Evolutionary conservation across 2,329 filamentous ascomycete genomes (phyloP), one percentile per base, ranked within the genome.

Genomic region (Teratosphaeriaceae sp.): DNA sequence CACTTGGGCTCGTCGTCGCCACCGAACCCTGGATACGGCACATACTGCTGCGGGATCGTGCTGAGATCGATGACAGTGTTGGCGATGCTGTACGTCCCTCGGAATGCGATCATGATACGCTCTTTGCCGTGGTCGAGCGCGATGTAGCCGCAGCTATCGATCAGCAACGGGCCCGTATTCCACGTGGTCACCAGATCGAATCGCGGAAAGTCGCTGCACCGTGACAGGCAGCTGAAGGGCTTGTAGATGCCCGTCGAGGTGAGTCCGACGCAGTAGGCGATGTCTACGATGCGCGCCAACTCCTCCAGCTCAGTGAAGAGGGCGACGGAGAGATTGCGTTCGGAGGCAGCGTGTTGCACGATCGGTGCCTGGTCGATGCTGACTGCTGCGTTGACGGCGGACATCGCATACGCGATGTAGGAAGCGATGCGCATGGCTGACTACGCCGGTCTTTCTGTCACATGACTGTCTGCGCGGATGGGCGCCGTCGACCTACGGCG

Each of bases 71-170:
- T 76, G 48, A 98, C 82, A 11, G 89, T 89, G 63, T 97, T 95
- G 41, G 88, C 78, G 56, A 98, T 76, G 52, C 88, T 95, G 66
- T 97, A 96, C 12, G 92, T 97, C 19, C 92, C 92, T 36, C 92
- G 81, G 58, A 97, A 97, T 7, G 88, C 89, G 27, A 97, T 77
- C 35, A 97, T 72, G 44, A 98, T 85, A 45, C 81, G 74, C 35
- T 74, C 73, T 16, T 68, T 62, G 3, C 68, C 70, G 59, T 94
- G 85, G 49, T 92, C 89, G n/a, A 97, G 70, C 0, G 86, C 89
- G 44, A 97, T 81, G 65, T 94, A 98, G 47, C 92, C 92, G 64
- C 88, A 96, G 53, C 86, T 94, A 65, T 97, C 92, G 48, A 83
- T 85, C 57, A 96, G 73, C 22, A 96, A 71, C 9, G 83, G 74